A percentile compares a stretch with the other conserved stretches of the same genome.
Evolutionary conservation across 768 basidiomycete genomes (phyloP).

Genomic region (Pisolithus albus): DNA sequence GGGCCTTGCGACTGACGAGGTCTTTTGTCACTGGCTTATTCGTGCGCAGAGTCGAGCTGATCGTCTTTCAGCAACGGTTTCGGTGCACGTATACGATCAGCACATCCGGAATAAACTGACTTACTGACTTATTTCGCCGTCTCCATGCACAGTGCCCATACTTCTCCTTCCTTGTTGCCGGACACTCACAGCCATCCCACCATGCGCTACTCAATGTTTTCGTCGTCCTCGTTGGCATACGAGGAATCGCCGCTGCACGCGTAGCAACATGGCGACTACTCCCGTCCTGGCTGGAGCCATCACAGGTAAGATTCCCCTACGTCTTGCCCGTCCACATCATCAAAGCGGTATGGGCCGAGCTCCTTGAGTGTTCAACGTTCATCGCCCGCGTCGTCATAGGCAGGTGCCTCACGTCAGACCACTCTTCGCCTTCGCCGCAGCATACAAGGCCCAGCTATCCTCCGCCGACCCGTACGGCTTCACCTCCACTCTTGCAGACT

Average conservation of each 20-base stretch:
- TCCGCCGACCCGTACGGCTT: slow-evolving; percentile 65
- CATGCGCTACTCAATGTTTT: slow-evolving; percentile 81
- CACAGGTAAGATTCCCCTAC: slow-evolving; percentile 60
- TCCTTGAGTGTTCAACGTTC: slow-evolving; percentile 68
- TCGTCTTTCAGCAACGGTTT: slow-evolving; percentile 47
- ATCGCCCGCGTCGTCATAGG: slow-evolving; percentile 70
- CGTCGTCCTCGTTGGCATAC: slow-evolving; percentile 70
- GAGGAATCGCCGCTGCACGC: slow-evolving; percentile 41
- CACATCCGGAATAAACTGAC: no score
- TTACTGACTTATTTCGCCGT: no score
- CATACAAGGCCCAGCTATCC: slow-evolving; percentile 74
- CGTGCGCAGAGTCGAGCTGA: slow-evolving; percentile 60
- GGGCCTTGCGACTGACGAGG: slow-evolving; percentile 26
- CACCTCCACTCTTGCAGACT: slow-evolving; percentile 63
- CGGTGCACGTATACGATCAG: slow-evolving; percentile 55
- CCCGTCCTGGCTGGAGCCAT: slow-evolving; percentile 68
- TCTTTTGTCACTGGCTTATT: no score
- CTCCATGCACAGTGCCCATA: slow-evolving; percentile 64
- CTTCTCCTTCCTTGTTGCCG: slow-evolving; percentile 67
- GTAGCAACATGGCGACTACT: slow-evolving; percentile 50
- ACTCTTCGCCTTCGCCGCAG: slow-evolving; percentile 69
- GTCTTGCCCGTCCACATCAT: slow-evolving; percentile 63
- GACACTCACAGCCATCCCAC: slow-evolving; percentile 68
- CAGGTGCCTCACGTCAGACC: slow-evolving; percentile 59
- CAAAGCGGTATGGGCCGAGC: slow-evolving; percentile 43